Evolutionary conservation across 768 basidiomycete species (phyloP).

Genomic region (Pseudohyphozyma bogoriensis): DNA sequence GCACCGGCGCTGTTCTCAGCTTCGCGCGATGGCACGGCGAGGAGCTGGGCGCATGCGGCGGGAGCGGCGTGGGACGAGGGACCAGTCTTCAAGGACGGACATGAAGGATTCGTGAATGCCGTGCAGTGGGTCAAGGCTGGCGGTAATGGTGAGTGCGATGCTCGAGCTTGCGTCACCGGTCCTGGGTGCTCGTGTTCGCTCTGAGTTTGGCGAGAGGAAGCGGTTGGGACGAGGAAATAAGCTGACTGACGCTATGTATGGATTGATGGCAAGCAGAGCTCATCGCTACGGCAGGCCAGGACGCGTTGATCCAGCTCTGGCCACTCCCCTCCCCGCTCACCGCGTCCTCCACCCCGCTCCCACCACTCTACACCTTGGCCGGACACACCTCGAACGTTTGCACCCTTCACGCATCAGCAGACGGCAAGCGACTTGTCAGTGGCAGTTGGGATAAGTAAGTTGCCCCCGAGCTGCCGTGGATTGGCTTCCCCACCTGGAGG

Average conservation of each 20-base stretch:
- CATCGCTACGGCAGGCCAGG: constrained; percentile 78
- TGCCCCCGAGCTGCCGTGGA: too few species aligned
- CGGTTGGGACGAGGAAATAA: background rate
- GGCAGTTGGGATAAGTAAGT: constrained; percentile 93
- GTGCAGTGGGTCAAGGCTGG: constrained; percentile 16
- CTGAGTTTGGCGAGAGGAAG: background rate
- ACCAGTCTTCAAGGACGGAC: background rate
- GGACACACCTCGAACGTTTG: constrained; percentile 90
- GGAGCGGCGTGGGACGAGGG: constrained; percentile 20
- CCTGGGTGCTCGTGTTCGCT: background rate
- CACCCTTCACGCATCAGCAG: constrained; percentile 58
- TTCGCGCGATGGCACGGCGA: constrained; percentile 17
- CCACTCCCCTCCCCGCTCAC: constrained; percentile 32
- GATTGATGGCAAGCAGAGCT: constrained; percentile 48
- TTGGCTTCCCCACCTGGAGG: too few species aligned
- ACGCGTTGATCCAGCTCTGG: constrained; percentile 72
- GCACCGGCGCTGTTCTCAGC: constrained; percentile 13
- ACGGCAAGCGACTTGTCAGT: constrained; percentile 64
- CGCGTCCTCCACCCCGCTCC: constrained; percentile 47
- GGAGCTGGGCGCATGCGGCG: constrained; percentile 6
- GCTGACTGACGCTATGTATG: background rate
- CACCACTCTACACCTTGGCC: constrained; percentile 70
- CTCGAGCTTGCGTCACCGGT: too few species aligned
- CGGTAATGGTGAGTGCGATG: background rate
- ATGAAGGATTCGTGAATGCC: constrained; percentile 27